Conservation (phyloP, 2,329 filamentous ascomycete species). For the Colletotrichum trifolii region DNA sequence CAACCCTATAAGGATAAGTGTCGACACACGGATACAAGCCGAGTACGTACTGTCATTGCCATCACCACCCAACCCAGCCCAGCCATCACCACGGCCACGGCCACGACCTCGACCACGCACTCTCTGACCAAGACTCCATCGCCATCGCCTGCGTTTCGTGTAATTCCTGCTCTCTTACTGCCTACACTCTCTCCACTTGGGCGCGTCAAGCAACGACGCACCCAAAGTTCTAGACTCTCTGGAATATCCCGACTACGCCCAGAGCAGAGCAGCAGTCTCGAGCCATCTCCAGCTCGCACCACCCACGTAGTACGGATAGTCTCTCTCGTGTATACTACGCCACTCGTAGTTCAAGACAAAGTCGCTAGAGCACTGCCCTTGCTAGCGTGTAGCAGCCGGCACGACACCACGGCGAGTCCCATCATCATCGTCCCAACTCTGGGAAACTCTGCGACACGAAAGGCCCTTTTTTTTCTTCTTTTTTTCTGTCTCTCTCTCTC, state of each 20-base stretch:
- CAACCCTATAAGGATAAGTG: too few species aligned
- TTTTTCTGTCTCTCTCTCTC: too few species aligned
- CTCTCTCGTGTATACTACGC: too few species aligned
- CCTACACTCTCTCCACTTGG: conserved; percentile 10
- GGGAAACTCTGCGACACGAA: conserved; percentile 28
- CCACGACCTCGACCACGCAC: too few species aligned
- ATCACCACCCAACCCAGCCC: too few species aligned
- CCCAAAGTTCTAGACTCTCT: conserved; percentile 14
- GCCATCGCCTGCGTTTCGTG: conserved; percentile 8
- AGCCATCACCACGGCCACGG: too few species aligned
- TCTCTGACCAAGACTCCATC: not conserved
- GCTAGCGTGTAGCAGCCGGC: conserved; percentile 15
- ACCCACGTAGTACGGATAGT: too few species aligned
- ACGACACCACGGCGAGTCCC: not conserved
- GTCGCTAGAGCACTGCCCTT: not conserved
- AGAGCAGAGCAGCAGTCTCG: too few species aligned
- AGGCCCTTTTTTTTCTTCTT: conserved; percentile 11
- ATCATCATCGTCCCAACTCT: conserved; percentile 30
- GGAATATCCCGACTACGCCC: too few species aligned
- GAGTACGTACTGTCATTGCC: conserved; percentile 17
- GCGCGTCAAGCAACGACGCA: conserved; percentile 11
- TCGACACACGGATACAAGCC: conserved; percentile 14
- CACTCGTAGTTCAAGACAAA: not conserved
- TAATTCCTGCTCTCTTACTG: not conserved
- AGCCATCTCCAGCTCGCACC: too few species aligned